Conservation (phyloP, 2,329 filamentous ascomycete genomes). For the Trichoderma simmonsii region DNA sequence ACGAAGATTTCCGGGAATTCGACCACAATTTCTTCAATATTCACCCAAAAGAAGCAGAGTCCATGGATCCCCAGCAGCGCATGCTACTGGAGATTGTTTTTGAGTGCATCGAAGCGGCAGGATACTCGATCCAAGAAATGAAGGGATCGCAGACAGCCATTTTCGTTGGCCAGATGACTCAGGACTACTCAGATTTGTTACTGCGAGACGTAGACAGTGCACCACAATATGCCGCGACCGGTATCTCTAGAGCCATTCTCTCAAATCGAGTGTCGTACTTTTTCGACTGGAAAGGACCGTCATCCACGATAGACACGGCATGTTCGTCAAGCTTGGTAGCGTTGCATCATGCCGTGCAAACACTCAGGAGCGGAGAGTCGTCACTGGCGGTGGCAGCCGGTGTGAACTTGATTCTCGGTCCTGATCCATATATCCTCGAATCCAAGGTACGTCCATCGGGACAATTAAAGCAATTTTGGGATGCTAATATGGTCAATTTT, state of each 20-base stretch:
- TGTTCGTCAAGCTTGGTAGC: neutral
- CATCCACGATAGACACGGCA: neutral
- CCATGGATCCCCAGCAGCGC: neutral
- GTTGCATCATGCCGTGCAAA: neutral
- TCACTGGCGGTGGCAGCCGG: neutral
- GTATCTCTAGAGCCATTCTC: neutral
- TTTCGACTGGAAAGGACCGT: neutral
- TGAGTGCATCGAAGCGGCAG: neutral
- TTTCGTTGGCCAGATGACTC: neutral
- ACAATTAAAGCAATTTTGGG: neutral
- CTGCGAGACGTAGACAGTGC: neutral
- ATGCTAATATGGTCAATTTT: neutral
- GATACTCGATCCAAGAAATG: neutral
- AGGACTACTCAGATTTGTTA: neutral
- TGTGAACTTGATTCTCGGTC: neutral
- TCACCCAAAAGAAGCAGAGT: neutral
- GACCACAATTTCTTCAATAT: neutral
- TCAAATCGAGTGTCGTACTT: neutral
- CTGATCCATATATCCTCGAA: neutral
- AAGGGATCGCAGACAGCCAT: neutral
- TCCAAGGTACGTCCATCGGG: neutral
- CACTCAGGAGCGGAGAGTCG: neutral
- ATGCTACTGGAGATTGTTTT: neutral
- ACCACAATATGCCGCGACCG: neutral
- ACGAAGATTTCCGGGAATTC: neutral